Evolutionary conservation across 352 stramenopile species (phyloP), one percentile per base, ranked within the genome.

Genomic region (Pythium sp.): DNA sequence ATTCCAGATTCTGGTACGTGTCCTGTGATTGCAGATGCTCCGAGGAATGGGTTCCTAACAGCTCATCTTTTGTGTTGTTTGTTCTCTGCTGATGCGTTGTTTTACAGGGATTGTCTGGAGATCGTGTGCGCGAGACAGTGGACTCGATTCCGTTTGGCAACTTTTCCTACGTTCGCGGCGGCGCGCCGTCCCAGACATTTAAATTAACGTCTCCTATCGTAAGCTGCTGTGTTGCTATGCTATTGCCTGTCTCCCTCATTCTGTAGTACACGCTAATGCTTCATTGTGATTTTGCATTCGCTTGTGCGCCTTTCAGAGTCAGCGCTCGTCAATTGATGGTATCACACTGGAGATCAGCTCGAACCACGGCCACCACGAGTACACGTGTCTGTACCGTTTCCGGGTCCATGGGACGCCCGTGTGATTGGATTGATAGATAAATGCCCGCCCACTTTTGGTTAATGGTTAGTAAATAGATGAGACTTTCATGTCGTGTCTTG

Each of bases 331-430:
- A 14, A 74, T 95, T 46, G 83, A 93, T 69, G 87, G 76, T 11
- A 79, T 94, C 49, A 93, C 75, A 30, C 63, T 97, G 22, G 78
- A 94, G 65, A 78, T 97, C 26, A 51, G 72, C 14, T 93, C 86
- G 20, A 97, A 97, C 69, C 77, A 97, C 68, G 91, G 89, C 49
- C 75, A 97, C 62, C 71, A 78, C 4, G 81, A 94, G n/a, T 97
- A 86, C 61, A 97, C 91, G 20, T 97, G 91, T 63, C 73, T 97
- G 8, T 97, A 97, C 78, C 90, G 91, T n/a, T 90, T 96, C 58
- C 74, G 86, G 34, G 87, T 97, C 28, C 86, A 96, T 62, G 90
- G 90, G 2, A 69, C 60, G 2, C 70, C 68, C 7, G 67, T 72
- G 43, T 72, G 49, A 67, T 51, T 51, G 43, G 18, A 24, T 12